Conservation (phyloP, 2,329 filamentous ascomycete species). For the Thielaviopsis populi region DNA sequence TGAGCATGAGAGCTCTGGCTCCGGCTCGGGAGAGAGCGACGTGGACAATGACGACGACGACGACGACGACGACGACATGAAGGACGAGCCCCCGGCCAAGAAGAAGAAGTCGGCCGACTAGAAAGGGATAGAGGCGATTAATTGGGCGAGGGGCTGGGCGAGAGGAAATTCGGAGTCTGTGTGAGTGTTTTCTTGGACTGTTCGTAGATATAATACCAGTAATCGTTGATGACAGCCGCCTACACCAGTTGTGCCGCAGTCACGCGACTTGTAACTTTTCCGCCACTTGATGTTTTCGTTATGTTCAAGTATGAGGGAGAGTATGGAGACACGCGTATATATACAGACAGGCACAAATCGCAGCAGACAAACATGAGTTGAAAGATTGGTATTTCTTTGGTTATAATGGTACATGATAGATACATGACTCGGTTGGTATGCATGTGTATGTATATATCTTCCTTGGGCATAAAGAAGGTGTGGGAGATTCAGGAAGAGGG, state of each 20-base stretch:
- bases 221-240: not conserved
- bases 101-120: conserved; percentile 32
- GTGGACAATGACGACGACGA: conserved; percentile 32
- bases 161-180: conserved; percentile 5
- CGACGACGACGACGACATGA: conserved; percentile 29
- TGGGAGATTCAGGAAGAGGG: not conserved
- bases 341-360: not conserved
- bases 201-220: not conserved
- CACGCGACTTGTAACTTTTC: too few species aligned
- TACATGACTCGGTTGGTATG: not conserved
- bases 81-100: conserved; percentile 32
- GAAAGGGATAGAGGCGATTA: not conserved
- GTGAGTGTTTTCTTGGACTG: conserved; percentile 1
- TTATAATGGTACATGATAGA: not conserved
- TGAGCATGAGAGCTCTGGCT: conserved; percentile 71
- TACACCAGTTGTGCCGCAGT: too few species aligned
- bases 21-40: conserved; percentile 40
- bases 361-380: not conserved
- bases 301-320: too few species aligned
- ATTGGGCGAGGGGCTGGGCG: too few species aligned
- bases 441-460: not conserved
- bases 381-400: not conserved
- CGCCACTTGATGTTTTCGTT: too few species aligned
- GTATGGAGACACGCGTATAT: not conserved
- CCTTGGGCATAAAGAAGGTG: conserved; percentile 14